phyloP scores from a whole-genome alignment of 352 stramenopile species.

The Pythium sukuiense region DNA sequence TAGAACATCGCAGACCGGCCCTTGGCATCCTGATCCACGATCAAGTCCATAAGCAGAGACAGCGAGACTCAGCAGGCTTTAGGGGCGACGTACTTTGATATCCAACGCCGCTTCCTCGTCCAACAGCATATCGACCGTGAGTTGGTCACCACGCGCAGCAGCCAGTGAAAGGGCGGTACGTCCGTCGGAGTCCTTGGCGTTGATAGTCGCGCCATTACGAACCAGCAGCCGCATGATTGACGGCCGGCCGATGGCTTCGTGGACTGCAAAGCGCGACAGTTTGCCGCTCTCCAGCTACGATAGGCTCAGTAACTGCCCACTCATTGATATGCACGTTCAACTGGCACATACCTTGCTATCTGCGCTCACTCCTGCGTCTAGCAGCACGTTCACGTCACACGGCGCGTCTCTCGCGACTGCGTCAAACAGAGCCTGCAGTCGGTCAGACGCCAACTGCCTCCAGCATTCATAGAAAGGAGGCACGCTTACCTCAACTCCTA shows the following conservation, averaged over 20 bases:
- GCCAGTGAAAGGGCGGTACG: slow-evolving; percentile 12
- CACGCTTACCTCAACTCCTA: not conserved
- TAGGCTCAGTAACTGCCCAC: too few relatives aligned
- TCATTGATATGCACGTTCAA: too few relatives aligned
- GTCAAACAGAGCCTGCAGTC: slow-evolving; percentile 5
- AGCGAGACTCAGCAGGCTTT: too few relatives aligned
- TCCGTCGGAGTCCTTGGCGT: slow-evolving; percentile 9
- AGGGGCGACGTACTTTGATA: slow-evolving; percentile 14
- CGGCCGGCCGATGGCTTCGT: slow-evolving; percentile 4
- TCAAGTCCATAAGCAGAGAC: too few relatives aligned
- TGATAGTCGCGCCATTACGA: slow-evolving; percentile 6
- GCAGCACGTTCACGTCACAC: slow-evolving; percentile 6
- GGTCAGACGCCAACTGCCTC: too few relatives aligned
- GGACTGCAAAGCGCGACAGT: slow-evolving; percentile 2
- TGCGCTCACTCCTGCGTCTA: slow-evolving; percentile 12
- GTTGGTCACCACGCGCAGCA: slow-evolving; percentile 5
- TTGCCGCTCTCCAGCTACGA: slow-evolving; percentile 8
- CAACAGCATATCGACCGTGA: slow-evolving; percentile 7
- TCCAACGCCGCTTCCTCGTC: slow-evolving; percentile 5
- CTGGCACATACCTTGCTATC: slow-evolving; percentile 7
- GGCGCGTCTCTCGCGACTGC: slow-evolving; percentile 7
- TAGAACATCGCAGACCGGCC: slow-evolving; percentile 50
- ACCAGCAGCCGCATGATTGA: slow-evolving; percentile 12
- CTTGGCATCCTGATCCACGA: slow-evolving; percentile 35
- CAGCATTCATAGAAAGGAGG: too few relatives aligned